Evolutionary conservation across 2,329 filamentous ascomycete species (phyloP), one percentile per base, ranked within the genome.

Genomic region (Chaetomium sp.): DNA sequence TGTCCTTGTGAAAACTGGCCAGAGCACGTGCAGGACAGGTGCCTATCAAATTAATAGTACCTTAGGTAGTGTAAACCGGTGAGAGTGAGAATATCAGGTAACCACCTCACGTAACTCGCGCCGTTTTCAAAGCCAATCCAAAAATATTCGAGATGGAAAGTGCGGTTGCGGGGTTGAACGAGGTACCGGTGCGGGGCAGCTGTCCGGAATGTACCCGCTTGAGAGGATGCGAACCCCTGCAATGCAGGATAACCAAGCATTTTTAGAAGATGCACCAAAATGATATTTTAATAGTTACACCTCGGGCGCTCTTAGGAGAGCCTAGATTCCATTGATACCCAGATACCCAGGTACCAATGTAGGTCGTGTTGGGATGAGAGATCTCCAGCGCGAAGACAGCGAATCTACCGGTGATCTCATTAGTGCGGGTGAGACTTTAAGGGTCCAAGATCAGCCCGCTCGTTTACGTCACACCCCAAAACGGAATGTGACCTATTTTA

Each of bases 381-480:
- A 38, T 10, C 33, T 12, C 33, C n/a, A 7, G 31, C 9, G 38
- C 6, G 9, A 47, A 47, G 19, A 47, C 42, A 47, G 19, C 42
- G 42, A 47, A 47, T 47, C 42, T 47, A n/a, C n/a, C n/a, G n/a
- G n/a, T n/a, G n/a, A n/a, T n/a, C n/a, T n/a, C n/a, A n/a, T n/a
- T n/a, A 2, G 35, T 45, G 25, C 13, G 49, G 4, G 49, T 27
- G 16, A 10, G 13, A 13, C 16, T 55, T 55, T 33, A 49, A 16
- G 25, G 56, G 56, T 47, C 50, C 50, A 51, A 38, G 19, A 29
- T 62, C 60, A 33, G 42, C 51, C 25, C 12, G n/a, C 54, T 16
- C 23, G 16, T n/a, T 58, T 63, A 56, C 61, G 54, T 63, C 61
- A 63, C 54, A 31, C 2, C 16, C 10, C 19, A 57, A 58, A 57